Percentiles rank a stretch among this genome's conserved stretches.
These are phyloP conservation scores for Suillus americanus DNA, from an alignment of 768 basidiomycete genomes.

Conservation along the genomic window DNA sequence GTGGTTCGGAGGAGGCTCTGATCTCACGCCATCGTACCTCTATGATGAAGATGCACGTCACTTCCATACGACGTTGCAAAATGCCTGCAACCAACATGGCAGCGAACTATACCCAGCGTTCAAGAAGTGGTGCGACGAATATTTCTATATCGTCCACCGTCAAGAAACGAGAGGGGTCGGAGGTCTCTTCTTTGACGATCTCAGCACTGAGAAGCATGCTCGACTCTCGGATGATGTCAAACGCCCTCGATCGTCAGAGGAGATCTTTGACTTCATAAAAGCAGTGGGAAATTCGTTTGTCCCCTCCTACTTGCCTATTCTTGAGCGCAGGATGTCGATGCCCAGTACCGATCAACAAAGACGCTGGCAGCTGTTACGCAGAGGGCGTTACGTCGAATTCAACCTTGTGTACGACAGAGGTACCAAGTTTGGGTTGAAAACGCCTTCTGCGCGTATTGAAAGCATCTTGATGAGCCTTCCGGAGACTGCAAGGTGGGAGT, in stretches of 20 bases:
- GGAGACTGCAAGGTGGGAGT: constrained; percentile 88
- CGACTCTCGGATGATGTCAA: constrained; percentile 47
- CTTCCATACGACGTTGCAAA: constrained; percentile 80
- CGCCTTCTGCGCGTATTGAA: constrained; percentile 85
- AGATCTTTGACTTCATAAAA: constrained; percentile 76
- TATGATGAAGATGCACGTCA: constrained; percentile 83
- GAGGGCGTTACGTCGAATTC: constrained; percentile 95
- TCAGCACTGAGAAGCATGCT: constrained; percentile 64
- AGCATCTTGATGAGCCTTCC: constrained; percentile 90
- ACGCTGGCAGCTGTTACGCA: constrained; percentile 89
- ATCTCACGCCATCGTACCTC: constrained; percentile 92
- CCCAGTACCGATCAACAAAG: constrained; percentile 66
- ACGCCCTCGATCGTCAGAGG: constrained; percentile 58
- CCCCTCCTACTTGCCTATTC: constrained; percentile 88
- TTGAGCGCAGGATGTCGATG: constrained; percentile 54
- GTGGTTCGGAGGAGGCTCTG: constrained; percentile 99
- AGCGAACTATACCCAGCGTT: constrained; percentile 68
- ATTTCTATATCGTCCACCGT: constrained; percentile 92
- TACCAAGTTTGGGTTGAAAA: constrained; percentile 83
- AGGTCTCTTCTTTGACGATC: constrained; percentile 96
- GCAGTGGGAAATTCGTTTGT: constrained; percentile 78
- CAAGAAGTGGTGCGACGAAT: constrained; percentile 98
- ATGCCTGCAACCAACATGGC: constrained; percentile 75
- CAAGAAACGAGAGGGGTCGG: constrained; percentile 86
- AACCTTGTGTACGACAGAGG: constrained; percentile 86